These are phyloP conservation scores for Arthroderma sp. DNA, from an alignment of 2,329 filamentous ascomycete species.

Conservation along the genomic window DNA sequence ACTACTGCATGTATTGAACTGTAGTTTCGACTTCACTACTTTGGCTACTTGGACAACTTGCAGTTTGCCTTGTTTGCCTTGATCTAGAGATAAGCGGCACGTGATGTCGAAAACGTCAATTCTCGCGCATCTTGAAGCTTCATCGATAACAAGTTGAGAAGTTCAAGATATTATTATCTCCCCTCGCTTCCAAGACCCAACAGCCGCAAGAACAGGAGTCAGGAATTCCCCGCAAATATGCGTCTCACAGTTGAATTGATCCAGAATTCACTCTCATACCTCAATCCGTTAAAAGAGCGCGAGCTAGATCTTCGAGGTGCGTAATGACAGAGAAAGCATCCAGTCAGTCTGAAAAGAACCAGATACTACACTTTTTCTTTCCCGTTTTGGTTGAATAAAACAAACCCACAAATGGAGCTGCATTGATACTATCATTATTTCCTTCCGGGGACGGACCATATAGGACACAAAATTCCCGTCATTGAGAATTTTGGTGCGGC, in stretches of 20 bases:
- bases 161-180: background rate
- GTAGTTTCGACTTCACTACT: too few species aligned
- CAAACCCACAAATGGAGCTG: slow-evolving; percentile 46
- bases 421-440: slow-evolving; percentile 64
- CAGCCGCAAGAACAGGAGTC: background rate
- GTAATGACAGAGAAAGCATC: slow-evolving; percentile 30
- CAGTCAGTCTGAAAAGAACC: slow-evolving; percentile 59
- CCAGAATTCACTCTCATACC: slow-evolving; percentile 86
- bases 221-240: too few species aligned
- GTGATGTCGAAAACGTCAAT: background rate
- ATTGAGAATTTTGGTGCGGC: slow-evolving; percentile 98
- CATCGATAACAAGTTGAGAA: background rate
- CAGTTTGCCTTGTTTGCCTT: background rate
- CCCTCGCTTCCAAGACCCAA: background rate
- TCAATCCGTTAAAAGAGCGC: slow-evolving; percentile 96
- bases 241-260: slow-evolving; percentile 93
- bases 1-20: too few species aligned
- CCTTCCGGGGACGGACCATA: slow-evolving; percentile 33
- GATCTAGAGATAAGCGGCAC: slow-evolving; percentile 3
- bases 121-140: background rate
- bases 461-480: slow-evolving; percentile 93
- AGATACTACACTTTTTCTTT: slow-evolving; percentile 72
- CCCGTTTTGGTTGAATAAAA: background rate
- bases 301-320: slow-evolving; percentile 99
- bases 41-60: too few species aligned